These are phyloP conservation scores for Penicillium sp. DNA, from an alignment of 2,329 filamentous ascomycete species.

Conservation along the genomic window DNA sequence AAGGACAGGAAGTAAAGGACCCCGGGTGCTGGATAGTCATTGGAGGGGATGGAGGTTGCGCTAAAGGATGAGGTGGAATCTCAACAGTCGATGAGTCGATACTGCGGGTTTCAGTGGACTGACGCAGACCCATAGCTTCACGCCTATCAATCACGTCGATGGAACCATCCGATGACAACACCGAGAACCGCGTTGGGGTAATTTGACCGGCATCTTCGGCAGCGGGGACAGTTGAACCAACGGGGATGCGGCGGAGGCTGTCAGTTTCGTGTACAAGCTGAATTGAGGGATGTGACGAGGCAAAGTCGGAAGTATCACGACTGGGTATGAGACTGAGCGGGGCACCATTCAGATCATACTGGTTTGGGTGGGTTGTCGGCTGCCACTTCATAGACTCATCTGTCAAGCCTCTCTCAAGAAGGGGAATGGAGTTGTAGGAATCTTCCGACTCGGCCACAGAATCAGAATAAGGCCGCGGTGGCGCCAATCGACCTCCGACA, in stretches of 20 bases:
- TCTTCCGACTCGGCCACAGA: conserved; percentile 64
- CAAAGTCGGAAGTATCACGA: conserved; percentile 30
- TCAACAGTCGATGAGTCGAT: conserved; percentile 41
- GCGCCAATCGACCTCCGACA: conserved; percentile 28
- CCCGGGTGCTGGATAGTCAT: conserved; percentile 45
- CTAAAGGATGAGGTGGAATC: conserved; percentile 48
- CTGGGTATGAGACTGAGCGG: conserved; percentile 32
- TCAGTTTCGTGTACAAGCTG: conserved; percentile 55
- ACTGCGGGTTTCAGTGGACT: conserved; percentile 37
- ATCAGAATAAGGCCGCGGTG: conserved; percentile 41
- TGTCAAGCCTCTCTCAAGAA: conserved; percentile 67
- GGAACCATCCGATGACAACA: conserved; percentile 54
- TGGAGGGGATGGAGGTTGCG: conserved; percentile 50
- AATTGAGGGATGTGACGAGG: conserved; percentile 52
- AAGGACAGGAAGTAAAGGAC: conserved; percentile 35
- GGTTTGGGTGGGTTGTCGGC: conserved; percentile 21
- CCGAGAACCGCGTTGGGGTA: conserved; percentile 56
- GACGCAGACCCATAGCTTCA: conserved; percentile 36
- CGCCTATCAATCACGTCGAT: conserved; percentile 51
- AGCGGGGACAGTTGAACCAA: conserved; percentile 44
- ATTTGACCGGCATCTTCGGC: conserved; percentile 35
- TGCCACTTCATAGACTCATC: conserved; percentile 55
- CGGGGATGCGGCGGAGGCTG: conserved; percentile 52
- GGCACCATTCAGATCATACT: conserved; percentile 21
- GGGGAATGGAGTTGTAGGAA: conserved; percentile 75